Evolutionary conservation across 2,329 filamentous ascomycete species (phyloP), one percentile per base, ranked within the genome.

Genomic region (Aureobasidium leucospermi): DNA sequence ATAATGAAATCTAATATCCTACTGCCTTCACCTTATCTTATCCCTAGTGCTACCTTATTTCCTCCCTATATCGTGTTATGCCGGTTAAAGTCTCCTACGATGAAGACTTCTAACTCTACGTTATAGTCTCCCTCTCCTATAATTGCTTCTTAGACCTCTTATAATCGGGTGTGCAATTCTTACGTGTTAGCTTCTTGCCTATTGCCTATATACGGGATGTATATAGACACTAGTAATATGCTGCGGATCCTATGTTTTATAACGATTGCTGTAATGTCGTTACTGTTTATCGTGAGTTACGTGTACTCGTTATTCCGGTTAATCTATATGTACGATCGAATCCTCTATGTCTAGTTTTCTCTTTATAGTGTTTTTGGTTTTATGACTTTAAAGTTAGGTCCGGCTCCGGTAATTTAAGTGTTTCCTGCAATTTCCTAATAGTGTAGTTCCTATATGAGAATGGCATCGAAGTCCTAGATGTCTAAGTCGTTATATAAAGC

Each of bases 11-110:
- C 19, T 3, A 47, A 16, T 43, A 74, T 73, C 56, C 53, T 62
- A 49, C 73, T 66, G 16, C 66, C 72, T 65, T 75, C 69, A n/a
- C 73, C 72, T 62, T 76, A 63, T 58, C 69, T 68, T 19, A 19
- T 19, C 19, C 19, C 65, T 28, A 70, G 71, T 13, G 16, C 59
- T 15, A 71, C 61, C 9, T 68, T 58, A 52, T 70, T 65, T 63
- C 66, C 66, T 62, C 63, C 67, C 65, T 62, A 71, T 32, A 71
- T 60, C 62, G 66, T 62, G 52, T 71, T 60, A 29, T 60, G 58
- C 5, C 8, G 8, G 48, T 60, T 60, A 19, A 60, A 60, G 58
- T 60, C 58, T 16, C 48, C 59, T 49, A 32, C 59, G 28, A 60
- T 36, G 6, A 60, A 23, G 15, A 60, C 13, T 31, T 58, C 51